These are phyloP conservation scores for Chondrus crispus DNA, from an alignment of 23 red algal genomes.

Conservation along the genomic window DNA sequence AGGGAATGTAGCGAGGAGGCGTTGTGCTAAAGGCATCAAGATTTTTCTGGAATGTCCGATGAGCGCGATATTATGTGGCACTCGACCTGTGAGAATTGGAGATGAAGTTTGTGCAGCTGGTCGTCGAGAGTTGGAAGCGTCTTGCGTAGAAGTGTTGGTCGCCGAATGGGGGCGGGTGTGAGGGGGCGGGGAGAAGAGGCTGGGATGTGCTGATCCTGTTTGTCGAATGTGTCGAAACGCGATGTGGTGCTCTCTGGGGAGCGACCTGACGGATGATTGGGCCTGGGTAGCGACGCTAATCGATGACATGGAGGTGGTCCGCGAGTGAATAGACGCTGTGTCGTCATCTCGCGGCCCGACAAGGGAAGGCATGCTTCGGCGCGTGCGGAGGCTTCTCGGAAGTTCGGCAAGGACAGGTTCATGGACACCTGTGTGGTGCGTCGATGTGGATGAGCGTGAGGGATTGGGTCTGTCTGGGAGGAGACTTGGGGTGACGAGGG, in stretches of 20 bases:
- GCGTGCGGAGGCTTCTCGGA: background rate
- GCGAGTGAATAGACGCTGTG: background rate
- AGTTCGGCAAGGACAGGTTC: background rate
- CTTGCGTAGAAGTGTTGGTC: too few relatives aligned
- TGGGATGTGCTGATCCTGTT: background rate
- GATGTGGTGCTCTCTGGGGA: conserved; percentile 10
- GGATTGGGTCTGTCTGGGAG: background rate
- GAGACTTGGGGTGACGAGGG: background rate
- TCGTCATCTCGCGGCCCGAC: background rate
- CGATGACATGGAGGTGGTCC: conserved; percentile 25
- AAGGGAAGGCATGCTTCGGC: background rate
- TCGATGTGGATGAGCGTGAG: background rate
- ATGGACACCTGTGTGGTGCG: background rate
- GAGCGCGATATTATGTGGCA: conserved; percentile 18
- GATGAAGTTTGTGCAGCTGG: too few relatives aligned
- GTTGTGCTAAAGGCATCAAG: conserved; percentile 38
- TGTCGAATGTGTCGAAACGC: conserved; percentile 20
- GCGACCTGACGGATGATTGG: conserved; percentile 25
- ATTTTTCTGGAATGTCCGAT: conserved; percentile 28
- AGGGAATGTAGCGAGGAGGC: conserved; percentile 17
- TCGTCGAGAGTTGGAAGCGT: too few relatives aligned
- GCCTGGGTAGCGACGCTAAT: conserved; percentile 34
- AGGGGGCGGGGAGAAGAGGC: background rate
- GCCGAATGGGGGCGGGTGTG: too few relatives aligned
- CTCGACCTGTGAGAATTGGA: too few relatives aligned